phyloP scores from a whole-genome alignment of 495 filamentous ascomycete genomes.

The Penicillium cinerascens region DNA sequence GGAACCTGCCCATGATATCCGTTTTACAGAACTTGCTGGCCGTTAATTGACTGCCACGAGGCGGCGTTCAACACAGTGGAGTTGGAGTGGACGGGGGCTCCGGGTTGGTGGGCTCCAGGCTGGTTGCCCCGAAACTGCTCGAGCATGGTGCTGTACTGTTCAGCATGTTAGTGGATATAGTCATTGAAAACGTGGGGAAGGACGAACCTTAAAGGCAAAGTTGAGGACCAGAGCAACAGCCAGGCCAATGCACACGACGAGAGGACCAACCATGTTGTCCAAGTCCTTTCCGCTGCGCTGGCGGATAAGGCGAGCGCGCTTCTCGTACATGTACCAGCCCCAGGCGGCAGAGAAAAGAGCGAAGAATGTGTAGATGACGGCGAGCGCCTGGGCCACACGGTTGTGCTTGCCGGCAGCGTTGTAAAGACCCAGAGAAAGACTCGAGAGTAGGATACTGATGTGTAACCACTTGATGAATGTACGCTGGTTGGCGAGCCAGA shows the following conservation, averaged over 20 bases:
- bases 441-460: conserved; percentile 79
- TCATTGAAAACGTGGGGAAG: background rate
- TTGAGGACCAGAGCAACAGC: conserved; percentile 78
- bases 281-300: conserved; percentile 86
- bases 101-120: conserved; percentile 12
- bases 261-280: conserved; percentile 78
- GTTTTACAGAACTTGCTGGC: conserved; percentile 22
- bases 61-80: conserved; percentile 10
- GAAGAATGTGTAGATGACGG: conserved; percentile 75
- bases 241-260: conserved; percentile 78
- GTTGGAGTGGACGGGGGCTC: conserved; percentile 11
- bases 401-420: conserved; percentile 77
- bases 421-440: conserved; percentile 77
- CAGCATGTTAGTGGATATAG: conserved; percentile 15
- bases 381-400: conserved; percentile 66
- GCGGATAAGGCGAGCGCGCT: conserved; percentile 71
- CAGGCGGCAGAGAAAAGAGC: conserved; percentile 79
- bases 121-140: conserved; percentile 19
- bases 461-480: conserved; percentile 99
- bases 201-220: conserved; percentile 71
- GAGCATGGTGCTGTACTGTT: conserved; percentile 35
- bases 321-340: conserved; percentile 82
- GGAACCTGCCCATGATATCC: background rate
- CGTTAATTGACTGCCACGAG: conserved; percentile 15
- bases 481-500: conserved; percentile 97